A percentile compares a stretch with the other conserved stretches of the same genome.
Evolutionary conservation across 345 rosid species (phyloP).

Genomic region (Anastatica hierochuntica): DNA sequence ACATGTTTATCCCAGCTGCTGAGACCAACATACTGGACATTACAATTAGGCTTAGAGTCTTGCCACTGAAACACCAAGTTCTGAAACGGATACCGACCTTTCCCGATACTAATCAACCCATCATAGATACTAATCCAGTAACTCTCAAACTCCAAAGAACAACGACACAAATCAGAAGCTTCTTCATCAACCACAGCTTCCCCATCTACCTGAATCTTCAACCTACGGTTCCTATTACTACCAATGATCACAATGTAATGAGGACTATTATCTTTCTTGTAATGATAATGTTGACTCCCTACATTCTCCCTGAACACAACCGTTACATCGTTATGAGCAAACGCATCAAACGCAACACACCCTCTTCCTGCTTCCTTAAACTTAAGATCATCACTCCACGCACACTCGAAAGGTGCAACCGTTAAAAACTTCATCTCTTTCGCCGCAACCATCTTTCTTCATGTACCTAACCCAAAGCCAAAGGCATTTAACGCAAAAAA

Average conservation of each 20-base stretch:
- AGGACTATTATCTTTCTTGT: constrained; percentile 82
- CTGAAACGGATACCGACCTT: constrained; percentile 94
- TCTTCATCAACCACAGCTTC: constrained; percentile 70
- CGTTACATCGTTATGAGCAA: constrained; percentile 89
- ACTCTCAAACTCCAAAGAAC: constrained; percentile 75
- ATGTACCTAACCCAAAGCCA: neutral
- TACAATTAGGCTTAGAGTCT: constrained; percentile 75
- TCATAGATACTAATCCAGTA: constrained; percentile 93
- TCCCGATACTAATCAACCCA: constrained; percentile 80
- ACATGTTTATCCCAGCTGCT: constrained; percentile 99
- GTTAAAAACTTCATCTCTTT: constrained; percentile 66
- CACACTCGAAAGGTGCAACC: constrained; percentile 98
- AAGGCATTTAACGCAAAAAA: neutral
- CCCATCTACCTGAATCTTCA: constrained; percentile 92
- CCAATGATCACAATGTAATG: constrained; percentile 95
- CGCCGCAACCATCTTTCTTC: constrained; percentile 33
- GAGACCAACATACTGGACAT: constrained; percentile 71
- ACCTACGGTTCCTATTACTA: constrained; percentile 74
- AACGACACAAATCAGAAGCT: constrained; percentile 55
- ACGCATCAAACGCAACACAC: constrained; percentile 92
- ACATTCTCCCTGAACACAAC: constrained; percentile 90
- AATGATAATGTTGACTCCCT: constrained; percentile 88
- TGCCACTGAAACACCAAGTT: constrained; percentile 86
- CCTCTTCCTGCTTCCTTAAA: constrained; percentile 92
- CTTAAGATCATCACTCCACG: constrained; percentile 90